Evolutionary conservation across 78 protist genomes (phyloP).

Genomic region (Capsaspora owczarzaki): DNA sequence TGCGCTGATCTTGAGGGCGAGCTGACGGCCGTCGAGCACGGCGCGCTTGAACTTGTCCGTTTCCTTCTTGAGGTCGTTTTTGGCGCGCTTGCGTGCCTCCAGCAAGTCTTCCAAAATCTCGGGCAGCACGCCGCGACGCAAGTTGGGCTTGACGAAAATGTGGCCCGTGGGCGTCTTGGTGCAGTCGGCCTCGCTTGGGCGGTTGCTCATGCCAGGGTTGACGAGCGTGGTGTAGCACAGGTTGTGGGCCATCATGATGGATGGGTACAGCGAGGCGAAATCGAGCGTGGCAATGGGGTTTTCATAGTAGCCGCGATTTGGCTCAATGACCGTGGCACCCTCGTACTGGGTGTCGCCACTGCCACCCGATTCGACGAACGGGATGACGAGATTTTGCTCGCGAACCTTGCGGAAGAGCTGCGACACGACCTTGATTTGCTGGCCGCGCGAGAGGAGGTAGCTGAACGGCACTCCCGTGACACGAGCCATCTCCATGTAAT

Average conservation of each 20-base stretch:
- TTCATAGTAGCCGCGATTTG: slow-evolving; percentile 54
- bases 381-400: slow-evolving; percentile 61
- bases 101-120: slow-evolving; percentile 88
- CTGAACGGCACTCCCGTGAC: slow-evolving; percentile 97
- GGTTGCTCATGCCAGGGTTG: background rate
- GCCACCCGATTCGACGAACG: slow-evolving; percentile 37
- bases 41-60: slow-evolving; percentile 83
- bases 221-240: slow-evolving; percentile 95
- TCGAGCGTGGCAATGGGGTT: slow-evolving; percentile 96
- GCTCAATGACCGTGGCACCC: slow-evolving; percentile 77
- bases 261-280: slow-evolving; percentile 98
- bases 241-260: slow-evolving; percentile 99
- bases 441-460: slow-evolving; percentile 91
- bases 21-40: slow-evolving; percentile 97
- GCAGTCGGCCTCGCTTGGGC: slow-evolving; percentile 25
- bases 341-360: slow-evolving; percentile 55
- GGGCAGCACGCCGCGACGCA: slow-evolving; percentile 91
- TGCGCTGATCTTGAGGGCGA: slow-evolving; percentile 96
- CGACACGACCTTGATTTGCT: slow-evolving; percentile 92
- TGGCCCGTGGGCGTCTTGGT: slow-evolving; percentile 62
- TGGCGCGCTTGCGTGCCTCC: slow-evolving; percentile 91
- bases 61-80: slow-evolving; percentile 73
- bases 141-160: slow-evolving; percentile 18
- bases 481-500: slow-evolving; percentile 97
- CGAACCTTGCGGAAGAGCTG: slow-evolving; percentile 92